Base-by-base conservation (phyloP, 495 filamentous ascomycete species). In the Friedmanniomyces simplex region DNA sequence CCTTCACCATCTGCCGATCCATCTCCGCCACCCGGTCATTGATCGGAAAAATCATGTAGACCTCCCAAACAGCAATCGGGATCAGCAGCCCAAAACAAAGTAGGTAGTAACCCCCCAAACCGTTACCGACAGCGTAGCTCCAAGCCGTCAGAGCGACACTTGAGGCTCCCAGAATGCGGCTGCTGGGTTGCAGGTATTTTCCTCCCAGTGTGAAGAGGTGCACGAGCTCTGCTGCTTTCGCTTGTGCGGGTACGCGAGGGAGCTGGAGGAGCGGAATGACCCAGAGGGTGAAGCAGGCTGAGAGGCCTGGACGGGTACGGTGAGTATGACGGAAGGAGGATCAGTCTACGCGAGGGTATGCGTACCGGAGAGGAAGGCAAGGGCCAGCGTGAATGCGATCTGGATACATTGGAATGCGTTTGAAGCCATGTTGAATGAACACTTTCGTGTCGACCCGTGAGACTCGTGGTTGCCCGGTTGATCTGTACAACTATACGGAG, bases 11-110 rank as follows among this genome's bases (percentile, higher is more conserved):
- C 32, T 21, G 18, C 13, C 16, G 21, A 21, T 49, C 25, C 12
- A 55, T 32, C 37, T 45, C 41, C 11, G 21, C 52, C 20, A 30
- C 46, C 13, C 25, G 20, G 20, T 49, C 46, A 24, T 55, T 55
- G 28, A 55, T 55, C n/a, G 52, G 52, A 20, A 55, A 55, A 36
- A 55, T 55, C 21, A 46, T 43, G 6, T 28, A 34, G 28, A 55
- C 28, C 52, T 55, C 52, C 30, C 36, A 55, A 14, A 18, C 21
- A 14, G 52, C 52, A 30, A 41, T 37, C 24, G 37, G 22, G 12
- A 47, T 47, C 21, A 55, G 18, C 25, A 55, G 22, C 16, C 20
- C 37, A 21, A 39, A 22, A 34, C 22, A 18, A 20, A 25, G 20
- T 6, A 36, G 22, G 24, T 55, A 47, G 52, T 46, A 55, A 21